These are phyloP conservation scores for Hymenochaete sp. DNA, from an alignment of 1,284 basidiomycete genomes.

Conservation along the genomic window DNA sequence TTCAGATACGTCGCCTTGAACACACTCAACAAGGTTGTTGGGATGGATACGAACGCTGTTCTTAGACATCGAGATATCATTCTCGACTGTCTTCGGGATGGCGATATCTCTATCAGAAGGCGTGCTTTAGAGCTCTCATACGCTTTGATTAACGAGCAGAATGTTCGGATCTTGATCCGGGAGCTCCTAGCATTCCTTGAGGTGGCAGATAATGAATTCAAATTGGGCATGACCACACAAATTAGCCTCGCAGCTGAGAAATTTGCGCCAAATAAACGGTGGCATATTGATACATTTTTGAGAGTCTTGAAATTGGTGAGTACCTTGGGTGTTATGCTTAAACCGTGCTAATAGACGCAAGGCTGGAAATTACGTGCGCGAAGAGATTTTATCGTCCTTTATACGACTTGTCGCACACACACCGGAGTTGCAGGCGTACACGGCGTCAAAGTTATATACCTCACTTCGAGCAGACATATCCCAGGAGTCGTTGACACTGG, in stretches of 20 bases:
- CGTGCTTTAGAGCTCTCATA: slow-evolving; percentile 96
- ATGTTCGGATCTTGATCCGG: slow-evolving; percentile 86
- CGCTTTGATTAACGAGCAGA: slow-evolving; percentile 93
- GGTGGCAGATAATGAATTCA: slow-evolving; percentile 98
- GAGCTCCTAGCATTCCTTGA: slow-evolving; percentile 95
- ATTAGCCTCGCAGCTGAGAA: slow-evolving; percentile 94
- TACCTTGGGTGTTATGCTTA: slow-evolving; percentile 17
- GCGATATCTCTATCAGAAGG: slow-evolving; percentile 96
- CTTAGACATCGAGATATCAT: slow-evolving; percentile 98
- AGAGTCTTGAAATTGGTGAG: slow-evolving; percentile 85
- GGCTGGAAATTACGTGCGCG: slow-evolving; percentile 98
- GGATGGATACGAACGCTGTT: slow-evolving; percentile 97
- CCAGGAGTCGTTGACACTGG: slow-evolving; percentile 90
- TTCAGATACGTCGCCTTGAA: slow-evolving; percentile 93
- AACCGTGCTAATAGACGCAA: slow-evolving; percentile 25
- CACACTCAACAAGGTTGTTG: slow-evolving; percentile 97
- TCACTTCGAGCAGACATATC: slow-evolving; percentile 90
- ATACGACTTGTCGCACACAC: slow-evolving; percentile 96
- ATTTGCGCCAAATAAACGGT: slow-evolving; percentile 95
- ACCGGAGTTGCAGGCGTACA: slow-evolving; percentile 94
- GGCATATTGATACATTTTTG: slow-evolving; percentile 98
- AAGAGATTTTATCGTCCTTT: slow-evolving; percentile 93
- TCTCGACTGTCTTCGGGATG: slow-evolving; percentile 95
- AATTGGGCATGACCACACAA: slow-evolving; percentile 95
- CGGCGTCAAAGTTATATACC: slow-evolving; percentile 85